Base-by-base conservation (phyloP, 2,329 filamentous ascomycete species). In the Mariannaea sp. region DNA sequence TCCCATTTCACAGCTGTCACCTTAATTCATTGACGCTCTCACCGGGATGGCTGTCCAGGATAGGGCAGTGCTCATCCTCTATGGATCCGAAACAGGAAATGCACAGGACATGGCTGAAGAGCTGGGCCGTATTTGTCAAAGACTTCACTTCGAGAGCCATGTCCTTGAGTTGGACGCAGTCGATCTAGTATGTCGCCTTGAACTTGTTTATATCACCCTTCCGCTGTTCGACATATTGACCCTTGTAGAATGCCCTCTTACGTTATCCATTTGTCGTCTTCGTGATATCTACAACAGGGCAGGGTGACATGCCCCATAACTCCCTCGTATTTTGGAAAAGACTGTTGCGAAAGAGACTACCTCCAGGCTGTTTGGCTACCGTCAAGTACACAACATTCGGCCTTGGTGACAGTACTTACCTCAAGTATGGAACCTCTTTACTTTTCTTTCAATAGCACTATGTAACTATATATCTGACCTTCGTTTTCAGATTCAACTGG, bases 21-120 rank as follows among this genome's bases (percentile, higher is more conserved):
- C 20, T 30, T 33, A 35, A n/a, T n/a, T n/a, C 14, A 44, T 45
- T 22, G 27, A 35, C 24, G 20, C 33, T 30, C 26, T 32, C 33
- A 8, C 39, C 39, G 24, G 38, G 20, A 73, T 71, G 62, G 61
- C 66, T 36, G 60, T 60, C 44, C 45, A 62, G 12, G 61, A 65
- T 27, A 60, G 81, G 61, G 75, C 73, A 53, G 71, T 82, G 43
- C 82, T 96, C 61, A 80, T 99, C 53, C 80, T 96, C 27, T 99
- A 96, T 74, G 94, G 91, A 49, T 95, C 93, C 32, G 94, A 99
- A 76, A 97, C 92, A 17, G 94, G 94, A 51, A 97, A 94, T 68
- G 88, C 91, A 49, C 90, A 96, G 72, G 93, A 97, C 73, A 84
- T 93, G 58, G 93, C 94, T 16, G 86, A 91, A 66, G 91, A 97